Evolutionary conservation across 2,329 filamentous ascomycete genomes (phyloP), one percentile per base, ranked within the genome.

Genomic region (Monilinia fructicola): DNA sequence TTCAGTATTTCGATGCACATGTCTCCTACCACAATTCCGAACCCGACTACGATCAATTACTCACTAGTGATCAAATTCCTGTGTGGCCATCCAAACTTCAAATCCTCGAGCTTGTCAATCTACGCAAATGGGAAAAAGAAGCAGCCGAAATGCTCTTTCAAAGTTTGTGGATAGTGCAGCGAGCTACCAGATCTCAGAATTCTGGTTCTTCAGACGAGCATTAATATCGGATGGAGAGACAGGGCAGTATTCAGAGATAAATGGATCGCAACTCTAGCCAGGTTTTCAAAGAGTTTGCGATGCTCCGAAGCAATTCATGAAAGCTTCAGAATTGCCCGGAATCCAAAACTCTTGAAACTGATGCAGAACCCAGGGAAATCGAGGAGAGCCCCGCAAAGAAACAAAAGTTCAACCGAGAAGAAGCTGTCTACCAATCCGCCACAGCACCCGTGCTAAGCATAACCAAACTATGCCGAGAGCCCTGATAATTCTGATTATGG

Each of bases 191-290:
- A 87, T 67, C 83, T 98, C 31, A 88, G 92, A 11, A 82, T 84
- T 54, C 79, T 97, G 14, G 83, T 85, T 1, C 85, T 97, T 58
- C 71, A 91, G 73, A 88, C 90, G 1, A 94, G 92, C 77, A 81
- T 97, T 58, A 87, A 93, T 73, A 85, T 87, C 55, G 88, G 90
- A 35, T 97, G 93, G 91, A 88, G 92, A 69, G 87, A 92, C 74
- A 87, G 94, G 53, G 90, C 90, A 23, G 84, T 84, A n/a, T 89
- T 97, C 73, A 86, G 93, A 50, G 87, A 90, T 71, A 85, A 86
- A 70, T 96, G 93, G 91, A 87, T 87, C 60, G 81, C 84, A n/a
- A 87, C 83, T 69, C 80, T 97, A 62, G 87, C 65, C 82, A 81
- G 16, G 83, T 92, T 3, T 93, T 92, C 73, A 82, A 87, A 81